Conservation (phyloP, 306 rosid species). For the Cucumis hystrix region DNA sequence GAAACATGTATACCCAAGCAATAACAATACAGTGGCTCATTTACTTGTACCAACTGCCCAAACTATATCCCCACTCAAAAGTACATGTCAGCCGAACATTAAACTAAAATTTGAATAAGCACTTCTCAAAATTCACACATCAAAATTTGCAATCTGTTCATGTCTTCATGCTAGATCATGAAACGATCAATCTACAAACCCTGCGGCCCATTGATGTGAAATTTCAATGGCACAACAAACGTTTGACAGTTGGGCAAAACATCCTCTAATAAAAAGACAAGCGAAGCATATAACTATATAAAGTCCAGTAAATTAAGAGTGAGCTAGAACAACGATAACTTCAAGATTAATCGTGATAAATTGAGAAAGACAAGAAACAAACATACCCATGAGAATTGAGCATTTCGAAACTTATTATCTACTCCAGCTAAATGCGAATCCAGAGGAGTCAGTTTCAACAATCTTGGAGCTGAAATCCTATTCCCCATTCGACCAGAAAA, state of each 20-base stretch:
- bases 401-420: conserved; percentile 72
- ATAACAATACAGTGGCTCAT: not conserved
- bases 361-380: conserved; percentile 22
- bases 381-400: conserved; percentile 96
- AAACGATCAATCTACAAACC: not conserved
- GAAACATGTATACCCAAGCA: not conserved
- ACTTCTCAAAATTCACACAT: not conserved
- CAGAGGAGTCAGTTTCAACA: conserved; percentile 83
- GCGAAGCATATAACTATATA: not conserved
- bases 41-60: not conserved
- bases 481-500: conserved; percentile 90
- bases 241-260: not conserved
- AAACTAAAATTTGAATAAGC: not conserved
- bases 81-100: not conserved
- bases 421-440: conserved; percentile 89
- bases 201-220: not conserved
- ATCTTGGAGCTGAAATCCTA: conserved; percentile 79
- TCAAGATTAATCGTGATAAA: not conserved
- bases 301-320: not conserved
- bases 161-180: not conserved
- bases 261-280: not conserved
- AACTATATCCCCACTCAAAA: not conserved
- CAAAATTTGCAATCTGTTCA: not conserved
- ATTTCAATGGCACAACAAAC: not conserved
- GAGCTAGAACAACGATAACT: not conserved